Percentiles rank a stretch among this genome's conserved stretches.
Evolutionary conservation across 306 rosid genomes (phyloP).

Genomic region (Coriaria nepalensis): DNA sequence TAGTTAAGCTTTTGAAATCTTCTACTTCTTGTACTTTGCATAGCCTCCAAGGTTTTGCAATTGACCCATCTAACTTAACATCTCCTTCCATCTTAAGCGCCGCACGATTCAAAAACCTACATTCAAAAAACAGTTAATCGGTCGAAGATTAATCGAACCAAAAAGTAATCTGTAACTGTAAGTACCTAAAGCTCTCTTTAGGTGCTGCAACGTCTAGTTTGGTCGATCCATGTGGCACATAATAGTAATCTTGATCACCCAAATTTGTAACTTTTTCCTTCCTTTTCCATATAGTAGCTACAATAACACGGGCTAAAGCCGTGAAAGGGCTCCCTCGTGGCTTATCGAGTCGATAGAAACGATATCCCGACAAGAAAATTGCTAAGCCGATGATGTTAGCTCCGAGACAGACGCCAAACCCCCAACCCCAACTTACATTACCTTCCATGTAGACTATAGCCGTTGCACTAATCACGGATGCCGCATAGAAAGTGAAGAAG

Average conservation of each 20-base stretch:
- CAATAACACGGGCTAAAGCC: constrained; percentile 18
- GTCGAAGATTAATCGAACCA: neutral
- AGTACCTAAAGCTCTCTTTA: constrained; percentile 31
- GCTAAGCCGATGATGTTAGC: constrained; percentile 2
- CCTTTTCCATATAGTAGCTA: constrained; percentile 18
- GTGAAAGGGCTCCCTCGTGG: constrained; percentile 24
- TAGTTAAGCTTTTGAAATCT: constrained; percentile 30
- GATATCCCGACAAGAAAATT: constrained; percentile 14
- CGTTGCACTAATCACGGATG: constrained; percentile 9
- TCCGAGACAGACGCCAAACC: constrained; percentile 17
- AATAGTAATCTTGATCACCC: constrained; percentile 11
- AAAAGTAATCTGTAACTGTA: neutral
- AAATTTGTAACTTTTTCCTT: neutral
- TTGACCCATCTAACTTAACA: constrained; percentile 20
- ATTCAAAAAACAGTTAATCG: neutral
- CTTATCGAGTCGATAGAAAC: constrained; percentile 12
- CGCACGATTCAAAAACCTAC: constrained; percentile 41
- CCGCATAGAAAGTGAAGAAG: constrained; percentile 19
- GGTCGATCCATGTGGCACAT: constrained; percentile 1
- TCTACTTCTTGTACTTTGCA: constrained; percentile 53
- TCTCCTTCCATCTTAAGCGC: constrained; percentile 38
- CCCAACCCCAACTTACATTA: constrained; percentile 22
- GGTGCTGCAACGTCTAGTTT: constrained; percentile 8
- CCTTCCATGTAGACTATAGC: constrained; percentile 10
- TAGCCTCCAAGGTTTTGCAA: constrained; percentile 41